Conservation (phyloP, 2,329 filamentous ascomycete genomes). For the Xylaria sp. region DNA sequence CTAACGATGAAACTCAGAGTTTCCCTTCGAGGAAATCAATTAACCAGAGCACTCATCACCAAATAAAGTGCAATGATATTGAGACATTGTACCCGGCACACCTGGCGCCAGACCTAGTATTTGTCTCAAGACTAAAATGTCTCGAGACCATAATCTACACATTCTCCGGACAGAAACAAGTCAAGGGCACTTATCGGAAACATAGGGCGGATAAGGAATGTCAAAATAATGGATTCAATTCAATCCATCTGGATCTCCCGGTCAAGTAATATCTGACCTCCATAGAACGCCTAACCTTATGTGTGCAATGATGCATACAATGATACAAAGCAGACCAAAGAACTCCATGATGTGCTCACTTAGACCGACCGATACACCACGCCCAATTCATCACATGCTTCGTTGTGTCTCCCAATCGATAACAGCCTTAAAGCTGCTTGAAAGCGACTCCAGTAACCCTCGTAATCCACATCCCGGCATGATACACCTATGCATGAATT, state of each 20-base stretch:
- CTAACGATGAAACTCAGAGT: background rate
- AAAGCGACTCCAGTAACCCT: slow-evolving; percentile 31
- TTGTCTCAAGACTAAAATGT: slow-evolving; percentile 24
- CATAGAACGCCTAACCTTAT: slow-evolving; percentile 44
- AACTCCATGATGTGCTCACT: slow-evolving; percentile 46
- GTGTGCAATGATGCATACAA: slow-evolving; percentile 41
- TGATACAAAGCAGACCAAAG: slow-evolving; percentile 36
- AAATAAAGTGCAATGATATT: background rate
- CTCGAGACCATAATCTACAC: slow-evolving; percentile 3
- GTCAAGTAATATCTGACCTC: slow-evolving; percentile 35
- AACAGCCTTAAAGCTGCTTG: slow-evolving; percentile 29
- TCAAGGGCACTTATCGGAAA: slow-evolving; percentile 4
- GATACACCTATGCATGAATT: slow-evolving; percentile 18
- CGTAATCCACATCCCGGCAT: slow-evolving; percentile 23
- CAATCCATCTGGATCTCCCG: slow-evolving; percentile 24
- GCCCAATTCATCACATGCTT: slow-evolving; percentile 37
- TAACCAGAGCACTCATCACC: background rate
- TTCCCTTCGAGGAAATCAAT: background rate
- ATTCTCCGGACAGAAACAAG: background rate
- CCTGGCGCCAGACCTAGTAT: background rate
- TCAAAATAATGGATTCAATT: slow-evolving; percentile 28
- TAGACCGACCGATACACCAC: slow-evolving; percentile 44
- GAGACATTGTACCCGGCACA: background rate
- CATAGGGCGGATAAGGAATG: slow-evolving; percentile 16
- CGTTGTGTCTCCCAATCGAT: slow-evolving; percentile 26